Evolutionary conservation across 164 flowering plant genomes (phyloP).

Genomic region (Hamamelis virginiana): DNA sequence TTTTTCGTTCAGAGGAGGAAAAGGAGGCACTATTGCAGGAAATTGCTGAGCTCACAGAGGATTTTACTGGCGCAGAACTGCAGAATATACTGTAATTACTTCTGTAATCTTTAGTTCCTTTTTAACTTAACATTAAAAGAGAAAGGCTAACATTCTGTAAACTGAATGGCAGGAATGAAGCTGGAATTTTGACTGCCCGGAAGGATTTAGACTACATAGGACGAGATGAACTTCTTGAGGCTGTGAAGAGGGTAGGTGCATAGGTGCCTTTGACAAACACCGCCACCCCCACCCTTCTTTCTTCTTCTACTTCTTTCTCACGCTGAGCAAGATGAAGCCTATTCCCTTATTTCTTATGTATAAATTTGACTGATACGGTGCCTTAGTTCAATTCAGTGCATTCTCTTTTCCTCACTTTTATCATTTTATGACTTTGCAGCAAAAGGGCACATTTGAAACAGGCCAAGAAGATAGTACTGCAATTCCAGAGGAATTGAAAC

Average conservation of each 20-base stretch:
- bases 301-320: too few relatives aligned
- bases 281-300: too few relatives aligned
- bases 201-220: conserved; percentile 93
- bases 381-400: neutral
- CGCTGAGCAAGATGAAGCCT: neutral
- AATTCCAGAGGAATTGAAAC: conserved; percentile 78
- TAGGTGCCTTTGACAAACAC: conserved; percentile 5
- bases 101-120: conserved; percentile 1
- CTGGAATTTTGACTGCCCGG: conserved; percentile 94
- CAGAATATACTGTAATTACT: conserved; percentile 78
- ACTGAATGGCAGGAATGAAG: conserved; percentile 73
- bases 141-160: conserved; percentile 6
- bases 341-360: neutral
- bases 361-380: neutral
- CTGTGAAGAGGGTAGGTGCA: conserved; percentile 75
- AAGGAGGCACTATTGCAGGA: conserved; percentile 72
- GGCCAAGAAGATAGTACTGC: conserved; percentile 90
- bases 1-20: conserved; percentile 81
- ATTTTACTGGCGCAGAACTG: conserved; percentile 97
- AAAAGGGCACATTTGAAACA: conserved; percentile 96
- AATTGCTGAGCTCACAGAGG: conserved; percentile 79
- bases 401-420: neutral
- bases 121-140: neutral
- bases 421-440: conserved; percentile 51
- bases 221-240: conserved; percentile 85